These are phyloP conservation scores for Saitoella complicata DNA, from an alignment of 805 yeast genomes.

Conservation along the genomic window DNA sequence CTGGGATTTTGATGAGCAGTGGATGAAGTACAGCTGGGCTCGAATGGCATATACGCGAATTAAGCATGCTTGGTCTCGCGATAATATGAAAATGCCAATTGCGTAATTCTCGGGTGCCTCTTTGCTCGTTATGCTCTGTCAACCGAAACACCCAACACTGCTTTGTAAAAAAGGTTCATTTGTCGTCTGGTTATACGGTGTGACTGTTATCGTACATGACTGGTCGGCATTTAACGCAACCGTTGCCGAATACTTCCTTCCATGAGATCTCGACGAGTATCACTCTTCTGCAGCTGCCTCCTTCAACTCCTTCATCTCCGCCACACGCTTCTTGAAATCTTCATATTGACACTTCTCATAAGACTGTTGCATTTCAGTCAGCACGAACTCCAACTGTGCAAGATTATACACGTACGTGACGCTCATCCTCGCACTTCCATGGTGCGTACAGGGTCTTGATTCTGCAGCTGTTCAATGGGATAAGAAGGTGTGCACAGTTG, in stretches of 20 bases:
- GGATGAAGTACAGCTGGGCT: conserved; percentile 4
- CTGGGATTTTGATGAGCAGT: conserved; percentile 6
- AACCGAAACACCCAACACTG: too few relatives aligned
- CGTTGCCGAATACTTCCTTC: too few relatives aligned
- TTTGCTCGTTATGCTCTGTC: too few relatives aligned
- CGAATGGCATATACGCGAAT: background rate
- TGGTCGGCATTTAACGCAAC: too few relatives aligned
- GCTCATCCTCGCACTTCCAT: conserved; percentile 38
- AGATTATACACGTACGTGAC: conserved; percentile 9
- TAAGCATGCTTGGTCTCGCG: too few relatives aligned
- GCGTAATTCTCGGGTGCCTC: too few relatives aligned
- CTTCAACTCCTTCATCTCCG: conserved; percentile 47
- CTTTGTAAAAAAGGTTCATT: too few relatives aligned
- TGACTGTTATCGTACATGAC: too few relatives aligned
- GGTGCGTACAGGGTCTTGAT: conserved; percentile 41
- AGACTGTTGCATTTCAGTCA: conserved; percentile 51
- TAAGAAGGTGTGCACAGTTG: conserved; percentile 54
- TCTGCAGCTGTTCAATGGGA: conserved; percentile 48
- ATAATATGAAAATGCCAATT: too few relatives aligned
- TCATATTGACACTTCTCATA: conserved; percentile 76
- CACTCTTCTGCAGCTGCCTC: conserved; percentile 12
- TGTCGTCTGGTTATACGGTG: too few relatives aligned
- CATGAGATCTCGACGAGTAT: too few relatives aligned
- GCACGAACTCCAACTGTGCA: background rate
- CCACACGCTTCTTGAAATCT: conserved; percentile 67